Conservation (phyloP, 495 filamentous ascomycete genomes). For the Neohortaea acidophila region DNA sequence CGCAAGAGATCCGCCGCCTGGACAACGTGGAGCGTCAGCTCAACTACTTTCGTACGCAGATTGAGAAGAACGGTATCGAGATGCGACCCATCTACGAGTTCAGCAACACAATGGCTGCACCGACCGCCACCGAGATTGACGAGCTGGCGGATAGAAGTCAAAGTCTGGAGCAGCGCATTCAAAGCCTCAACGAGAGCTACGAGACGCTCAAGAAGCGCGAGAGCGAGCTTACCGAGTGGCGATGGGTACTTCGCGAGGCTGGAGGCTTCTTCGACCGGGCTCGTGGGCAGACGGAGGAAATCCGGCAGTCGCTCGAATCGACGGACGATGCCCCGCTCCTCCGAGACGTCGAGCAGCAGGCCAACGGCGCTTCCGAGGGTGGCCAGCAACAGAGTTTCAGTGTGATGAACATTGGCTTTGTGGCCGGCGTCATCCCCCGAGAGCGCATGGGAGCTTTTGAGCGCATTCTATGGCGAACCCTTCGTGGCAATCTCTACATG, state of each 20-base stretch:
- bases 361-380: conserved; percentile 55
- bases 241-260: conserved; percentile 89
- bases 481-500: conserved; percentile 98
- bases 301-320: conserved; percentile 76
- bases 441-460: conserved; percentile 92
- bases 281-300: conserved; percentile 82
- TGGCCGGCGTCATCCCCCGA: conserved; percentile 89
- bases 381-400: conserved; percentile 61
- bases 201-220: conserved; percentile 95
- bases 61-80: conserved; percentile 76
- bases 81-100: conserved; percentile 78
- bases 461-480: conserved; percentile 87
- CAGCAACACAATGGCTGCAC: conserved; percentile 61
- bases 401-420: conserved; percentile 98
- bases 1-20: conserved; percentile 86
- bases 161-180: conserved; percentile 78
- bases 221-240: conserved; percentile 92
- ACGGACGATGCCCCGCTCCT: conserved; percentile 42
- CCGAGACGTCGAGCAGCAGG: conserved; percentile 57
- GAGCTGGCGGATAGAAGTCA: conserved; percentile 83
- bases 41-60: conserved; percentile 84
- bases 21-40: conserved; percentile 98
- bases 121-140: conserved; percentile 85
- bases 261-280: conserved; percentile 91
- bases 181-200: conserved; percentile 88